A percentile compares a stretch with the other conserved stretches of the same genome.
Evolutionary conservation across 2,329 filamentous ascomycete genomes (phyloP).

Genomic region (Alternaria triticimaculans): DNA sequence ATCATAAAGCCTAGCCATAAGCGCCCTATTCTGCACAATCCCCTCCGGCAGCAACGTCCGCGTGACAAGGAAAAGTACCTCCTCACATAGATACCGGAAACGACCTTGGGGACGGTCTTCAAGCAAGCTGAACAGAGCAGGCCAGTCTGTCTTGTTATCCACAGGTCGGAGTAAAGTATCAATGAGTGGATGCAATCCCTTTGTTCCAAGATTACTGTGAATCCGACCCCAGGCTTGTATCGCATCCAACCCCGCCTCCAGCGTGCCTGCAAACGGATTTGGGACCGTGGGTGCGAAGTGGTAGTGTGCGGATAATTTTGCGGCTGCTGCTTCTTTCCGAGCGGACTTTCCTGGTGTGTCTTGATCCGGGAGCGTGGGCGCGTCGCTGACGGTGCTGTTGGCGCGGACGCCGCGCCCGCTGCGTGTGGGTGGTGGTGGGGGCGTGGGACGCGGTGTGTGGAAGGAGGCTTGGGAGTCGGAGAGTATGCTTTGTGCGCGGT

Average conservation of each 20-base stretch:
- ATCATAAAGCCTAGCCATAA: conserved; percentile 29
- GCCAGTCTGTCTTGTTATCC: conserved; percentile 22
- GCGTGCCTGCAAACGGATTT: conserved; percentile 29
- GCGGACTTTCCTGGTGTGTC: neutral
- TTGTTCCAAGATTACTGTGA: neutral
- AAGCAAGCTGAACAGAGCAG: neutral
- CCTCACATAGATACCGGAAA: conserved; percentile 15
- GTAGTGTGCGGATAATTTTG: conserved; percentile 14
- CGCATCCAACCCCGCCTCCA: conserved; percentile 31
- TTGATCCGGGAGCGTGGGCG: too few relatives aligned
- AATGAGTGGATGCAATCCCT: neutral
- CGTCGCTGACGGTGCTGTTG: neutral
- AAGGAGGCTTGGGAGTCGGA: conserved; percentile 5
- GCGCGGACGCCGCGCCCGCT: neutral
- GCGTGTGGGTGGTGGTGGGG: conserved; percentile 1
- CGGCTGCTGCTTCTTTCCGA: neutral
- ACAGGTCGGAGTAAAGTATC: conserved; percentile 14
- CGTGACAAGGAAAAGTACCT: conserved; percentile 32
- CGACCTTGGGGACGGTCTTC: neutral
- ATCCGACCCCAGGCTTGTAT: conserved; percentile 21
- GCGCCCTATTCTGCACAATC: conserved; percentile 28
- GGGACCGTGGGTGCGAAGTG: conserved; percentile 27
- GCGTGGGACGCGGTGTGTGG: conserved; percentile 1
- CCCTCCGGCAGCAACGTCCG: conserved; percentile 36
- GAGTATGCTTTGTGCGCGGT: conserved; percentile 9